Percentiles rank a stretch among this genome's conserved stretches.
These are phyloP conservation scores for Pseudonitzschia pungens DNA, from an alignment of 108 stramenopile genomes.

Conservation along the genomic window DNA sequence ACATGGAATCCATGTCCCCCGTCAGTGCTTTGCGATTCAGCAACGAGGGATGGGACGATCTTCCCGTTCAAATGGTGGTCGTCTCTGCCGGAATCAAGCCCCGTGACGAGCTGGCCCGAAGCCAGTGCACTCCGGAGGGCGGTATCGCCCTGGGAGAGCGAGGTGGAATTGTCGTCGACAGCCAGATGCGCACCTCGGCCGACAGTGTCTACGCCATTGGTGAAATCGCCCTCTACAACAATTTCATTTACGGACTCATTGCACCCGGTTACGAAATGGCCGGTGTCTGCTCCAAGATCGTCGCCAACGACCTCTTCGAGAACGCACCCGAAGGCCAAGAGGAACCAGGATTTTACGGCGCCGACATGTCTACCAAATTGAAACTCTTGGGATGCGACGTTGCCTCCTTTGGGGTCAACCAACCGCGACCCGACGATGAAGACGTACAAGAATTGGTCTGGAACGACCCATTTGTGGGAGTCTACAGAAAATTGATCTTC, in stretches of 20 bases:
- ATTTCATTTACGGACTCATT: conserved; percentile 93
- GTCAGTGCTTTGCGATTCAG: conserved; percentile 75
- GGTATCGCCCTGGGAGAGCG: conserved; percentile 83
- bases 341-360: conserved; percentile 81
- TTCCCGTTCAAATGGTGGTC: conserved; percentile 92
- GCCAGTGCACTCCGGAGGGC: conserved; percentile 22
- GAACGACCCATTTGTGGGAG: conserved; percentile 84
- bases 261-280: conserved; percentile 93
- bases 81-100: conserved; percentile 92
- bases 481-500: conserved; percentile 95
- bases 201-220: conserved; percentile 90
- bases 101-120: conserved; percentile 86
- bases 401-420: conserved; percentile 90
- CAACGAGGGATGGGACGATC: conserved; percentile 88
- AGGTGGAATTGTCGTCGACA: conserved; percentile 90
- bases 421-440: conserved; percentile 76
- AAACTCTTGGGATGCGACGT: conserved; percentile 96
- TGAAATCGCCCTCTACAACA: conserved; percentile 89
- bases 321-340: conserved; percentile 15
- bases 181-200: conserved; percentile 71
- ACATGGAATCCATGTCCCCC: conserved; percentile 62
- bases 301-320: conserved; percentile 58
- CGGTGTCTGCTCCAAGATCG: conserved; percentile 79
- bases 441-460: conserved; percentile 85
- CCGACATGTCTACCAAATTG: conserved; percentile 93